phyloP scores from a whole-genome alignment of 306 rosid genomes.

The Acacia acuminata region DNA sequence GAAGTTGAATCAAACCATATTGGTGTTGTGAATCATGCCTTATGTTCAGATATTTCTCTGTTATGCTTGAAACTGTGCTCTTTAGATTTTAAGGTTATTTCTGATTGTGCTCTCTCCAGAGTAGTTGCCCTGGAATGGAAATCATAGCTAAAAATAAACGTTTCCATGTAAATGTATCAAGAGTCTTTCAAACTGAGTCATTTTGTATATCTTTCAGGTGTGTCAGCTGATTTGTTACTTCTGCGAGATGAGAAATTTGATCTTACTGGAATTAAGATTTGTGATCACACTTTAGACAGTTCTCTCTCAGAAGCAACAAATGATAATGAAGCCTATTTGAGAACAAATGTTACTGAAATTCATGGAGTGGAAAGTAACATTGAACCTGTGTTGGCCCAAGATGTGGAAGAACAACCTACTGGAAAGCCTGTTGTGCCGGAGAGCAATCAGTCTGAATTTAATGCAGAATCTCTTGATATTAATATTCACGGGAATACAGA shows the following conservation, averaged over 20 bases:
- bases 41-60: background rate
- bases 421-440: conserved; percentile 38
- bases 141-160: background rate
- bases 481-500: conserved; percentile 30
- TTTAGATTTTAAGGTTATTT: background rate
- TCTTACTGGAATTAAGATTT: conserved; percentile 55
- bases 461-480: conserved; percentile 48
- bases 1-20: background rate
- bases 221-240: conserved; percentile 58
- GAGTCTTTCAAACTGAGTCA: conserved; percentile 17
- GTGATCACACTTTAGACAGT: conserved; percentile 43
- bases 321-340: conserved; percentile 48
- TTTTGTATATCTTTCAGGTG: conserved; percentile 57
- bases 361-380: conserved; percentile 36
- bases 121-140: background rate
- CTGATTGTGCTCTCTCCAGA: background rate
- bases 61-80: background rate
- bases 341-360: conserved; percentile 43
- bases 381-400: conserved; percentile 41
- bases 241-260: conserved; percentile 62
- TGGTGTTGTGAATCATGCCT: background rate
- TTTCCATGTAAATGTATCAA: background rate
- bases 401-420: conserved; percentile 48
- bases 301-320: conserved; percentile 48
- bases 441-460: conserved; percentile 42